These are phyloP conservation scores for Babesia ovata DNA, from an alignment of 169 alveolate species.

Conservation along the genomic window DNA sequence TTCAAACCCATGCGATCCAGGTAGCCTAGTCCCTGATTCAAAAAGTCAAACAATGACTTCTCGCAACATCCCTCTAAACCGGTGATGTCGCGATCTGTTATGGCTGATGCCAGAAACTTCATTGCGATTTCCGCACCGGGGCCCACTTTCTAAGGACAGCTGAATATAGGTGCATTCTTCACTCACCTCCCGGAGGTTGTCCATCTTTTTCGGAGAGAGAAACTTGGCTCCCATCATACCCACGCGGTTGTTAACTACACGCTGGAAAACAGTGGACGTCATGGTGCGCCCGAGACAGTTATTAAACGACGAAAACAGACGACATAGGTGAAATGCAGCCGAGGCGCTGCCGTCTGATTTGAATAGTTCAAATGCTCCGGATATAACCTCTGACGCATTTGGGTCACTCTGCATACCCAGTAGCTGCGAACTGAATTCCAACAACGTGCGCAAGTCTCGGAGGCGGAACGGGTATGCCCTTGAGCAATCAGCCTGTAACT, in stretches of 20 bases:
- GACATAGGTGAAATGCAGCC: constrained; percentile 32
- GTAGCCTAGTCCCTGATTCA: constrained; percentile 22
- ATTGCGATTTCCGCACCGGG: constrained; percentile 43
- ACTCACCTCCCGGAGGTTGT: constrained; percentile 25
- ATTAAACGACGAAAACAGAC: constrained; percentile 34
- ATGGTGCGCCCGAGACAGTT: constrained; percentile 27
- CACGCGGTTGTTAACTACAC: constrained; percentile 19
- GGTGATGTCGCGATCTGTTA: constrained; percentile 19
- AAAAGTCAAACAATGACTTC: constrained; percentile 13
- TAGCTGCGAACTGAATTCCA: constrained; percentile 27
- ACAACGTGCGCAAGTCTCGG: constrained; percentile 29
- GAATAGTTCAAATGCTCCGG: constrained; percentile 19
- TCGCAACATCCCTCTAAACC: constrained; percentile 38
- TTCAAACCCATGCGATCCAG: constrained; percentile 39
- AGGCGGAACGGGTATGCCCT: constrained; percentile 34
- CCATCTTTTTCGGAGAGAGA: constrained; percentile 38
- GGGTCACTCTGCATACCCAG: constrained; percentile 14
- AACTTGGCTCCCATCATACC: constrained; percentile 50
- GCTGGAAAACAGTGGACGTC: constrained; percentile 36
- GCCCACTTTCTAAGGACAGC: background rate
- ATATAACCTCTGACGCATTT: background rate
- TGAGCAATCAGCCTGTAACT: constrained; percentile 23
- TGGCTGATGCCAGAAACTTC: constrained; percentile 1
- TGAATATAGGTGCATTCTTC: background rate
- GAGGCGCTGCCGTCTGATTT: constrained; percentile 15